Evolutionary conservation across 306 rosid genomes (phyloP), one percentile per base, ranked within the genome.

Genomic region (Neltuma alba): DNA sequence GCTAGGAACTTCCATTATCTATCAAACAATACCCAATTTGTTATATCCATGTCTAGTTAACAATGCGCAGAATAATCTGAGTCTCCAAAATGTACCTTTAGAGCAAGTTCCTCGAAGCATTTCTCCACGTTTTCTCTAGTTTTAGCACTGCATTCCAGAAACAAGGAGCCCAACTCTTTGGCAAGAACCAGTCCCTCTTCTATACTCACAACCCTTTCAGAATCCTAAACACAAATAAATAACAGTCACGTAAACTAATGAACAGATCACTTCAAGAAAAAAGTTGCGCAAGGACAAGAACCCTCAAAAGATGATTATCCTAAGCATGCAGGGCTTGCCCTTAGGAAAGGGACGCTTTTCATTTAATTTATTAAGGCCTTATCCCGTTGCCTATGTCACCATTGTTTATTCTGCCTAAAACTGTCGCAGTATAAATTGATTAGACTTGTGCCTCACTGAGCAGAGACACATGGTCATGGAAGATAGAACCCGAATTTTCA

Each of bases 1-100:
- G 76, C 93, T 90, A 9, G 99, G 99, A 83, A 86, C 89, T 86
- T 91, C 99, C 98, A 89, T 91, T 80, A 93, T 93, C 98, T 93
- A 79, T 65, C 55, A 80, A 75, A 78, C 78, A 40, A 76, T 63
- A 38, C 40, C 50, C 73, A 67, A 58, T 48, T 80, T 25, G 54
- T 86, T 74, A 90, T 40, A 90, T 40, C 41, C 66, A 28, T 81
- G n/a, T 5, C 48, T 50, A 65, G 58, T 55, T 65, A 34, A 33
- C 76, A 52, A 42, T 64, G 54, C 65, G 52, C 11, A 67, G 12
- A 76, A 58, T 48, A 48, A 68, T 1, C 4, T 68, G 30, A 74
- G 60, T 75, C 68, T 9, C 21, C 27, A 70, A 64, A 25, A 45
- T 20, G 20, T 91, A 95, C 99, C 99, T 93, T 93, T 27, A 90